Base-by-base conservation (phyloP, 179 eudicot species). In the Vitellaria paradoxa region DNA sequence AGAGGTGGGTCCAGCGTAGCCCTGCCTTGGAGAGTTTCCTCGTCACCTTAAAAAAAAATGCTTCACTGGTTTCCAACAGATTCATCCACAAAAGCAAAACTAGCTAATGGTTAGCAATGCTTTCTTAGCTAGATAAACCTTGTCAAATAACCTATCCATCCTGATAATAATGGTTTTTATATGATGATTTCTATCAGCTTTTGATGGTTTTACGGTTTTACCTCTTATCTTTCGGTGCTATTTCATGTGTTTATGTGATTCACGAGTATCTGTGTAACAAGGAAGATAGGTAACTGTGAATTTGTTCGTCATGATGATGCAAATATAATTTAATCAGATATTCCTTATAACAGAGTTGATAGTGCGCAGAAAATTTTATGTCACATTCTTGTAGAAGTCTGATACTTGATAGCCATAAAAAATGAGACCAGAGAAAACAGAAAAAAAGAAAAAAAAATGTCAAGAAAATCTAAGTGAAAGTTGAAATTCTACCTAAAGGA, bases 401-500 rank as follows among this genome's bases (percentile, higher is more conserved):
- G 61, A 3, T 56, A 10, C 17, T 56, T 3, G 12, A 56, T 56
- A n/a, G n/a, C n/a, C n/a, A n/a, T 56, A 56, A 14, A 8, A 9
- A 11, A 0, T 3, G 61, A 8, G 61, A 49, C 52, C 6, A 49
- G 6, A 5, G 52, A 49, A 10, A 10, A 14, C 9, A 20, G 30
- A 26, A 23, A 23, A 50, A n/a, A n/a, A n/a, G n/a, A 47, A 21
- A 57, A 49, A 49, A 49, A 5, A 50, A 12, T 50, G 12, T 50
- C 13, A 15, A 2, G 73, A 26, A 74, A 46, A 46, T 74, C 9
- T 1, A 5, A 26, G 20, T 37, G 26, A 18, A 74, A 61, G 45
- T 46, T 23, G 57, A 62, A 45, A 74, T 17, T 20, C 67, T 73
- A 73, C 76, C 76, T 60, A 12, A 56, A 26, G 37, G 37, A 12